phyloP scores from a whole-genome alignment of 2,329 filamentous ascomycete genomes.

The Colletotrichum godetiae region DNA sequence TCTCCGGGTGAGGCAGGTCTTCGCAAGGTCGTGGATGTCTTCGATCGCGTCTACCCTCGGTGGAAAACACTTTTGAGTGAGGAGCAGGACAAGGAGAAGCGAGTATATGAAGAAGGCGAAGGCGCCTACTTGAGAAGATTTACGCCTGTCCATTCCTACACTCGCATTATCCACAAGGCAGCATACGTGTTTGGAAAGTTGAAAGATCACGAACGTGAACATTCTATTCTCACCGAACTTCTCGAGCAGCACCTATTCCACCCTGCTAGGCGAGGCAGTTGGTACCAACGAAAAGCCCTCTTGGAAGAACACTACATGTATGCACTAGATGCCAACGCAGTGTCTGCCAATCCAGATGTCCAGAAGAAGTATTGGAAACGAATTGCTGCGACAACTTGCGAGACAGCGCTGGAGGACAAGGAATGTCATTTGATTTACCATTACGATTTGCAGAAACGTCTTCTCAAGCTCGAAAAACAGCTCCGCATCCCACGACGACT shows the following conservation, averaged over 20 bases:
- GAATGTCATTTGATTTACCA: constrained; percentile 94
- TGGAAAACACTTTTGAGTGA: constrained; percentile 81
- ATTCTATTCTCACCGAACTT: constrained; percentile 79
- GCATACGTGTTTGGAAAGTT: constrained; percentile 82
- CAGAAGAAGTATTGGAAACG: constrained; percentile 88
- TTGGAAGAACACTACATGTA: constrained; percentile 97
- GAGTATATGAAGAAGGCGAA: constrained; percentile 83
- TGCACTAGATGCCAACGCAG: constrained; percentile 59
- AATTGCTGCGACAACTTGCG: constrained; percentile 82
- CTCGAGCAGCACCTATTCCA: constrained; percentile 88
- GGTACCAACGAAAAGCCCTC: constrained; percentile 96
- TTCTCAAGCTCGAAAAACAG: constrained; percentile 89
- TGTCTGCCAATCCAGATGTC: constrained; percentile 51
- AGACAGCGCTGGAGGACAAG: constrained; percentile 85
- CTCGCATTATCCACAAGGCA: constrained; percentile 90
- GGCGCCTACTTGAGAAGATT: constrained; percentile 90
- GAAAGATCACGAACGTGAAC: constrained; percentile 83
- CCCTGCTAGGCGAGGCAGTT: constrained; percentile 82
- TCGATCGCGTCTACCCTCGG: constrained; percentile 80
- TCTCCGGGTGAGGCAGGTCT: constrained; percentile 74
- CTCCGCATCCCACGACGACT: constrained; percentile 85
- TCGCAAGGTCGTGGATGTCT: constrained; percentile 75
- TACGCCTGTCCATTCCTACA: constrained; percentile 92
- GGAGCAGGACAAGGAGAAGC: constrained; percentile 82
- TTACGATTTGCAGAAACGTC: constrained; percentile 92